Percentiles rank a stretch among this genome's conserved stretches.
Evolutionary conservation across 805 yeast species (phyloP).

Genomic region (Pichia pseudocactophila): DNA sequence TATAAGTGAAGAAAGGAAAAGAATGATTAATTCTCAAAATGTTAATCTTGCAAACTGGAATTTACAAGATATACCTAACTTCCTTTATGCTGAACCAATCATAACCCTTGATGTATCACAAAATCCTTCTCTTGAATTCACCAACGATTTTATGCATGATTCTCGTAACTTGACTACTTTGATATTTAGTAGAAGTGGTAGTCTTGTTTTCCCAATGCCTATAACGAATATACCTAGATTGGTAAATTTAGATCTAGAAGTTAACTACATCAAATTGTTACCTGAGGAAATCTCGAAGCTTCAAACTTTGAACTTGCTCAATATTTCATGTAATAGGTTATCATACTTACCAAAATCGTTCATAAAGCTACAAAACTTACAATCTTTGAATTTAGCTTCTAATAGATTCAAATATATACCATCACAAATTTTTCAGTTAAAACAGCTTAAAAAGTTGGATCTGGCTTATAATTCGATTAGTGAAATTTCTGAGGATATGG

Average conservation of each 20-base stretch:
- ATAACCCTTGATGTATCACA: constrained; percentile 74
- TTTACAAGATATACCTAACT: constrained; percentile 76
- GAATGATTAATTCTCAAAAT: constrained; percentile 54
- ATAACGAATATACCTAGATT: constrained; percentile 62
- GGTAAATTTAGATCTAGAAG: constrained; percentile 61
- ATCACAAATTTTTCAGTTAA: constrained; percentile 51
- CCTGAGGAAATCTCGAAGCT: constrained; percentile 50
- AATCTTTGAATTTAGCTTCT: constrained; percentile 66
- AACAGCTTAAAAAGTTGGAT: constrained; percentile 57
- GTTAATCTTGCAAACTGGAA: constrained; percentile 68
- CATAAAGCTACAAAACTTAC: constrained; percentile 43
- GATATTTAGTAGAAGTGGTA: constrained; percentile 63
- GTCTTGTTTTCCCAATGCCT: constrained; percentile 64
- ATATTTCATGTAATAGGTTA: constrained; percentile 70
- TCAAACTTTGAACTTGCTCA: constrained; percentile 46
- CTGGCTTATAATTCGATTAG: constrained; percentile 71
- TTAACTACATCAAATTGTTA: constrained; percentile 61
- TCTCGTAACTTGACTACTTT: constrained; percentile 63
- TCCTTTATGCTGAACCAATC: constrained; percentile 74
- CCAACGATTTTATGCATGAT: constrained; percentile 75
- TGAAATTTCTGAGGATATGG: constrained; percentile 51
- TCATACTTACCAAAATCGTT: constrained; percentile 53
- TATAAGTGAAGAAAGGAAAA: constrained; percentile 25
- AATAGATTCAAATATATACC: constrained; percentile 61
- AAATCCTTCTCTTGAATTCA: constrained; percentile 78